Base-by-base conservation (phyloP, 2,329 filamentous ascomycete species). In the Verticillium alfalfae region DNA sequence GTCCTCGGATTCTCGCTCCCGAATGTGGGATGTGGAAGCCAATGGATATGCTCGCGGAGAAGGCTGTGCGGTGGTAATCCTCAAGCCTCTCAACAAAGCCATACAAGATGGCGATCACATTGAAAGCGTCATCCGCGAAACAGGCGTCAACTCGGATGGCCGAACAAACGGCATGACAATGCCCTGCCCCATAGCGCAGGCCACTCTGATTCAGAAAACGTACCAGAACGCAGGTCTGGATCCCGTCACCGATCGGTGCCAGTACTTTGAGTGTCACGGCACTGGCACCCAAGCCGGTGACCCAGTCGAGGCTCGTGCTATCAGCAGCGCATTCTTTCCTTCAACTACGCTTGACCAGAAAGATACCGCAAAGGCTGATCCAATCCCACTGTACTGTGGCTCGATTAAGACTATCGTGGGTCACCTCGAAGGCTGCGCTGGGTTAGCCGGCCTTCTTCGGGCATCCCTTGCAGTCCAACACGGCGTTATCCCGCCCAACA, bases 11-110 rank as follows among this genome's bases (percentile, higher is more conserved):
- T 68, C 69, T 7, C 65, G 60, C 0, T 71, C 67, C 61, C 64
- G 70, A 36, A 71, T 69, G 12, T 80, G 77, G 57, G 77, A 79
- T 49, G 67, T 71, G 8, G 63, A 66, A 6, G 81, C 78, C 1
- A 69, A 79, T 58, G 82, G 81, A 0, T 84, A 82, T 60, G 78
- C 71, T 0, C 75, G 83, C 0, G 83, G 82, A 9, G 84, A 86
- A 56, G 83, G 82, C 1, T 67, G 81, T 5, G 78, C 75, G 0
- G 70, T 73, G 0, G 65, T 85, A 0, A 68, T 84, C 0, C 62
- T 86, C 12, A 86, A 85, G 66, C 67, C 66, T 1, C 70, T 84
- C 3, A 71, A 66, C 13, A 64, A 72, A 1, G 84, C 84, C 0
- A 62, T 84, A 6, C 67, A 4, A 15, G 67, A 73, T 62, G 67